Base-by-base conservation (phyloP, 495 filamentous ascomycete species). In the Penicillium egyptiacum region DNA sequence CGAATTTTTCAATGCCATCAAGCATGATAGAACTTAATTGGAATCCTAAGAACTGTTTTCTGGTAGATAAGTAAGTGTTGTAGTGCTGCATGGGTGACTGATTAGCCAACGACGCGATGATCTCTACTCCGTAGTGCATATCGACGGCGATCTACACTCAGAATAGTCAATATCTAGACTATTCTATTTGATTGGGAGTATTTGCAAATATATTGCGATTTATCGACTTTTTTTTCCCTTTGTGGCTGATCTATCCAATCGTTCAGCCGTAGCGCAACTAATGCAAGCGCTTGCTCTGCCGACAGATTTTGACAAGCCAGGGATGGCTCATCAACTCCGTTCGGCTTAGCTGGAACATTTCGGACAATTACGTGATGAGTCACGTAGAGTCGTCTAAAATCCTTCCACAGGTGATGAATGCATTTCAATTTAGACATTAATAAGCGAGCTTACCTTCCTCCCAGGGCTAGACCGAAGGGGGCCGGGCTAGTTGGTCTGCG, bases 1-100 rank as follows among this genome's bases (percentile, higher is more conserved):
- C 56, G 62, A 61, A 35, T 51, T 4, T 25, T 35, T 56, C 50
- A 56, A 56, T 50, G 54, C 16, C 17, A 49, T 25, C 16, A 20
- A 46, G 26, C 51, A 56, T 56, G 39, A 39, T 53, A 50, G 25
- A 42, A 49, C 19, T 17, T 23, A 9, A 23, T 50, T 56, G 35
- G 25, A 49, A 12, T 17, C n/a, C 5, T 35, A 16, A 4, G 9
- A 37, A 16, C 1, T 16, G 11, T 51, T 11, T 42, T 30, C 16
- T 12, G 26, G 23, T 37, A 26, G 4, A 14, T 10, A 17, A 8
- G 23, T 45, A 3, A n/a, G 12, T 23, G 41, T 43, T 43, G 10
- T 14, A 43, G 41, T 23, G 5, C 25, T 5, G 16, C 2, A 7
- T n/a, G 5, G 14, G 33, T 2, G 9, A 19, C 10, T 12, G 49